phyloP scores from a whole-genome alignment of 139 green algal genomes.

The Gonium pectorale region DNA sequence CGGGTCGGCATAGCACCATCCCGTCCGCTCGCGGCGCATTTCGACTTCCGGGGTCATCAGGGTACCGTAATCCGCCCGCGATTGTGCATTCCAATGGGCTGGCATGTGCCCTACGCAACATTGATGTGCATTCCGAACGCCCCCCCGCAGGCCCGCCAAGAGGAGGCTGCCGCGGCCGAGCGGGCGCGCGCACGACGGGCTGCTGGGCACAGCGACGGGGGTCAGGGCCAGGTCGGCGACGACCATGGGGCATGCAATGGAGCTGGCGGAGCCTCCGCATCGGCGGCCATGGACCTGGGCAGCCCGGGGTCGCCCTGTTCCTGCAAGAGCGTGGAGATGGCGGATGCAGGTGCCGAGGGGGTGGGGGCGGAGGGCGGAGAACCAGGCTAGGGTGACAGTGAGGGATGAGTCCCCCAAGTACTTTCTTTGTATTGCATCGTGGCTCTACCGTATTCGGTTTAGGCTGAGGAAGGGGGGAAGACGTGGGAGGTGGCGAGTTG shows the following conservation, averaged over 20 bases:
- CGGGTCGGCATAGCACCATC: background rate
- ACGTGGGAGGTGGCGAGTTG: no score
- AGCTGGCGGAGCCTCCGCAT: no score
- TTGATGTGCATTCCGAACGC: no score
- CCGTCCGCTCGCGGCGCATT: background rate
- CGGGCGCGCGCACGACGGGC: no score
- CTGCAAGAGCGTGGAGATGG: conserved; percentile 26
- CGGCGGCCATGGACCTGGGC: background rate
- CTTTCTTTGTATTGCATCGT: background rate
- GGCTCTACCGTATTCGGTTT: background rate
- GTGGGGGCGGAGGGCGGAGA: background rate
- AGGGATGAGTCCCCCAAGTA: background rate
- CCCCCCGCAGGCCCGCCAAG: background rate
- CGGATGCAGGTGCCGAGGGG: conserved; percentile 2
- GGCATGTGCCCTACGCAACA: no score
- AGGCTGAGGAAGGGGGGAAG: background rate
- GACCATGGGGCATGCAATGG: background rate
- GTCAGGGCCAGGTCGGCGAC: background rate
- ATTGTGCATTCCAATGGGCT: no score
- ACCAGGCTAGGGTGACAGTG: background rate
- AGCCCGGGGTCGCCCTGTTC: background rate
- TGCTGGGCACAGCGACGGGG: background rate
- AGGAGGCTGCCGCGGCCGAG: background rate
- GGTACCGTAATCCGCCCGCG: no score
- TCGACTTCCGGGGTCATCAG: no score